phyloP scores from a whole-genome alignment of 768 basidiomycete genomes.

The Suillus paluster region DNA sequence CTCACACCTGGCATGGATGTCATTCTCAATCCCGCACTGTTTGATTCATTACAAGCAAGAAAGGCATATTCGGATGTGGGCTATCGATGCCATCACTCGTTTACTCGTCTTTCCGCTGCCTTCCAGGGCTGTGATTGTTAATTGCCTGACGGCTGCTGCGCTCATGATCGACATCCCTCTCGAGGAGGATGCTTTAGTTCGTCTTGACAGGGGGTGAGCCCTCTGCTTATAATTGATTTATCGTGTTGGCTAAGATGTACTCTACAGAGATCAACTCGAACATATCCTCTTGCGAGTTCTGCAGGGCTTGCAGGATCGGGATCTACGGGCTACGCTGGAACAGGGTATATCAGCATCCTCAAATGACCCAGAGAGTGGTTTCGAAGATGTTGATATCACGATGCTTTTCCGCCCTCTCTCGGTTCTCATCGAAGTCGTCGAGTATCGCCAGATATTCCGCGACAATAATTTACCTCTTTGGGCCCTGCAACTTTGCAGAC shows the following conservation, averaged over 20 bases:
- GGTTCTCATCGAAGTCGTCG: background rate
- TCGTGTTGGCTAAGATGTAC: background rate
- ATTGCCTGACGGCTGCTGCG: conserved; percentile 7
- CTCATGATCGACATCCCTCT: conserved; percentile 4
- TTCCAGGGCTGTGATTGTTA: background rate
- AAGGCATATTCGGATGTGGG: conserved; percentile 4
- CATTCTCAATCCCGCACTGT: conserved; percentile 6
- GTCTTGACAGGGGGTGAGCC: conserved; percentile 6
- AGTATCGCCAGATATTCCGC: background rate
- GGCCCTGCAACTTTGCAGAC: conserved; percentile 4
- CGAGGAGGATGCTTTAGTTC: background rate
- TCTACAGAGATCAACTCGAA: background rate
- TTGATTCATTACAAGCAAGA: conserved; percentile 1
- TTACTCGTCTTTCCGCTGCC: conserved; percentile 6
- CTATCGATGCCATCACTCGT: conserved; percentile 7
- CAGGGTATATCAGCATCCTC: background rate
- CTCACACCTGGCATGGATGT: conserved; percentile 8
- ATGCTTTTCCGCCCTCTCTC: background rate
- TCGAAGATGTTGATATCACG: background rate
- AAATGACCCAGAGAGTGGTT: background rate
- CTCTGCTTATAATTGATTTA: background rate
- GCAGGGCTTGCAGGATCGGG: background rate
- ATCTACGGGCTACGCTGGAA: background rate
- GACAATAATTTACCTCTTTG: background rate
- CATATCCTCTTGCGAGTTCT: background rate